These are phyloP conservation scores for Diaporthe eres DNA, from an alignment of 2,329 filamentous ascomycete species.

Conservation along the genomic window DNA sequence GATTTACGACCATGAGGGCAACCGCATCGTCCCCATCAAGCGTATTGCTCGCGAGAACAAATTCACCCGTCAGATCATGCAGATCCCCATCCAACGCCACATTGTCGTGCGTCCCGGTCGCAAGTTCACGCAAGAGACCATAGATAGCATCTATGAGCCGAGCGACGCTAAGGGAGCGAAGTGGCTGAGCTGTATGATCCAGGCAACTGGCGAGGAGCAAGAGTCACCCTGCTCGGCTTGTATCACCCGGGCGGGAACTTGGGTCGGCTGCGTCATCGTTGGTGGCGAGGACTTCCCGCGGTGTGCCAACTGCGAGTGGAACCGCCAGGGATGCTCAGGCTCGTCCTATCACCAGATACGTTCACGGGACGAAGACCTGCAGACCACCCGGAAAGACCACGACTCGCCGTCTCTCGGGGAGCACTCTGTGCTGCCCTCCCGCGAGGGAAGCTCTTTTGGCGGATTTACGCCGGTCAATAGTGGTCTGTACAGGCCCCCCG, in stretches of 20 bases:
- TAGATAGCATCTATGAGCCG: constrained; percentile 58
- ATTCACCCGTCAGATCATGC: constrained; percentile 55
- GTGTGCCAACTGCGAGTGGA: constrained; percentile 68
- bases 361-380: constrained; percentile 30
- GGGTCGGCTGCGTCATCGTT: constrained; percentile 61
- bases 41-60: constrained; percentile 56
- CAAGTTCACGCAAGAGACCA: constrained; percentile 56
- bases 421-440: constrained; percentile 17
- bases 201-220: constrained; percentile 62
- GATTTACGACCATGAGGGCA: constrained; percentile 55
- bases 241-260: constrained; percentile 58
- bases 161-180: constrained; percentile 59
- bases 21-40: constrained; percentile 54
- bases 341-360: constrained; percentile 40
- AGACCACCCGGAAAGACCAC: constrained; percentile 1
- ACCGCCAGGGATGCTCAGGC: constrained; percentile 48
- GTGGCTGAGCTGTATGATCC: constrained; percentile 65
- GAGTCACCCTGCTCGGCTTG: constrained; percentile 58
- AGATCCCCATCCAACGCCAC: constrained; percentile 54
- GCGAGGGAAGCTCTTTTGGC: constrained; percentile 37
- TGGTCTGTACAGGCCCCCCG: neutral
- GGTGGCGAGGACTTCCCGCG: constrained; percentile 59
- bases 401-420: constrained; percentile 27
- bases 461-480: constrained; percentile 47
- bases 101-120: constrained; percentile 59